phyloP scores from a whole-genome alignment of 352 stramenopile genomes.

The Elongisporangium prolatum region DNA sequence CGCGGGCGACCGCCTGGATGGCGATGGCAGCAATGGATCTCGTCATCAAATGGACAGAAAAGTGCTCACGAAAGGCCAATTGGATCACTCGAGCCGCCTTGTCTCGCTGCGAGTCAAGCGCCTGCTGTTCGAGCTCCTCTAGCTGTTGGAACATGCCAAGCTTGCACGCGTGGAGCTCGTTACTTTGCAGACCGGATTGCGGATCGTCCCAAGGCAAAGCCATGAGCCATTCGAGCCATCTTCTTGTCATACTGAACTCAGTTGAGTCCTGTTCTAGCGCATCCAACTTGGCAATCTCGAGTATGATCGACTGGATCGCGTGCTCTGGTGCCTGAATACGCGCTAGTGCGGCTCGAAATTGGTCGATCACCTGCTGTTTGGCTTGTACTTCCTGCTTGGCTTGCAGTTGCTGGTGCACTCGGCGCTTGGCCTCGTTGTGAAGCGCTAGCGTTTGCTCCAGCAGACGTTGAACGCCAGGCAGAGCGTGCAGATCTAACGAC shows the following conservation, averaged over 20 bases:
- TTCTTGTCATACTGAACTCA: conserved; percentile 28
- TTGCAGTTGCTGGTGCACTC: background rate
- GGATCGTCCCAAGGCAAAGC: conserved; percentile 42
- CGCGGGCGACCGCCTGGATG: conserved; percentile 28
- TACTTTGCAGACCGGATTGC: conserved; percentile 15
- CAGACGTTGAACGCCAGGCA: conserved; percentile 49
- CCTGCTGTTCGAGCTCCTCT: conserved; percentile 25
- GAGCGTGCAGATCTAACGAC: conserved; percentile 45
- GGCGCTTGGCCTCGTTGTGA: conserved; percentile 5
- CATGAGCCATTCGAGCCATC: conserved; percentile 63
- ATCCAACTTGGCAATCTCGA: conserved; percentile 47
- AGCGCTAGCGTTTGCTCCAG: conserved; percentile 25
- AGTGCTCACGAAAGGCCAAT: conserved; percentile 28
- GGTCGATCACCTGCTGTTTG: conserved; percentile 13
- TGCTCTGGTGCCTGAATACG: conserved; percentile 14
- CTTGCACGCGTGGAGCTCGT: conserved; percentile 14
- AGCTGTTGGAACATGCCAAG: conserved; percentile 36
- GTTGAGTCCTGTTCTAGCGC: conserved; percentile 12
- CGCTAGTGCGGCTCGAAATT: conserved; percentile 16
- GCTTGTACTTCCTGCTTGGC: background rate
- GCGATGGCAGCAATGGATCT: conserved; percentile 16
- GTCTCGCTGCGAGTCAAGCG: background rate
- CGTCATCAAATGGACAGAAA: conserved; percentile 21
- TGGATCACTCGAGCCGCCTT: conserved; percentile 37
- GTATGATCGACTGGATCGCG: conserved; percentile 27